These are phyloP conservation scores for Parmelia sp. DNA, from an alignment of 495 filamentous ascomycete species.

Conservation along the genomic window DNA sequence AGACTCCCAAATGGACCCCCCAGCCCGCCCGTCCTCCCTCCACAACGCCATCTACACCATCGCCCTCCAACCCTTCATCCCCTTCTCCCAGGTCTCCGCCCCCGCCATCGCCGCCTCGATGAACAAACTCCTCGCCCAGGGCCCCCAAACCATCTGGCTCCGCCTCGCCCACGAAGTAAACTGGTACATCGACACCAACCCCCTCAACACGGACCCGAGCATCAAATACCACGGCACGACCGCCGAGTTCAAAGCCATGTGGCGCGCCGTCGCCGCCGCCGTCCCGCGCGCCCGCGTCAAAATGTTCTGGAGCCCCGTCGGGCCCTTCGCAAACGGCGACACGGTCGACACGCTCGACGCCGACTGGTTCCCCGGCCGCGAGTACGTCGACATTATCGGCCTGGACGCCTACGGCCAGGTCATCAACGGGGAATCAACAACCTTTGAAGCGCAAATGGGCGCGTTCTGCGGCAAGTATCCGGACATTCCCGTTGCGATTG, in stretches of 20 bases:
- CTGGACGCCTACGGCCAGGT: slow-evolving; percentile 8
- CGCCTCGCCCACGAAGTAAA: slow-evolving; percentile 22
- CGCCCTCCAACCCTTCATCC: slow-evolving; percentile 15
- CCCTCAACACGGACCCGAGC: neutral
- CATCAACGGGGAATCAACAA: neutral
- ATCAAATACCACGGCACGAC: slow-evolving; percentile 12
- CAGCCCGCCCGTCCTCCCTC: neutral
- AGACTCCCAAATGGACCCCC: neutral
- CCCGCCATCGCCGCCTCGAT: neutral
- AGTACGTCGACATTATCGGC: slow-evolving; percentile 17
- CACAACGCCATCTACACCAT: slow-evolving; percentile 14
- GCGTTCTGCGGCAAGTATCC: slow-evolving; percentile 10
- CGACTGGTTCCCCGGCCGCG: slow-evolving; percentile 15
- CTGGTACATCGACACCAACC: slow-evolving; percentile 13
- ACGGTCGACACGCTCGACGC: neutral
- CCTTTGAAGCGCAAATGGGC: neutral
- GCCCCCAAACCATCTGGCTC: slow-evolving; percentile 10
- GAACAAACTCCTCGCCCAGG: neutral
- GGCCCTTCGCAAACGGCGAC: neutral
- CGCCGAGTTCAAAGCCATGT: slow-evolving; percentile 13
- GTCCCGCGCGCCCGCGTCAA: slow-evolving; percentile 11
- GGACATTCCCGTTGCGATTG: neutral
- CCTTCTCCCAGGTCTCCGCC: slow-evolving; percentile 5
- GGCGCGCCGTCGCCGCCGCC: slow-evolving; percentile 5
- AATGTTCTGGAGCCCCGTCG: slow-evolving; percentile 19